Evolutionary conservation across 305 asterid species (phyloP).

Genomic region (Fraxinus floribunda): DNA sequence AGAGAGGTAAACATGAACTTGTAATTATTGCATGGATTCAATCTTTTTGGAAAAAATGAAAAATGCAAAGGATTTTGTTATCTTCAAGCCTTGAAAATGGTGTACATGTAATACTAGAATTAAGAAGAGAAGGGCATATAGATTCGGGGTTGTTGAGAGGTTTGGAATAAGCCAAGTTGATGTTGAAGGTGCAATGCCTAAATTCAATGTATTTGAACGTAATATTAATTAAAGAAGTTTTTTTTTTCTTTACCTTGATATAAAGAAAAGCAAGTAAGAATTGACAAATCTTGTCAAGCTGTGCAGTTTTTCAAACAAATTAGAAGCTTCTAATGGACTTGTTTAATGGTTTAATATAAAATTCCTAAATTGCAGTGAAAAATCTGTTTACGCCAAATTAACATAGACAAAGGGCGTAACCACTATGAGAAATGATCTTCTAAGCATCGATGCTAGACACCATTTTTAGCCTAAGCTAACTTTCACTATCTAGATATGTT

Average conservation of each 20-base stretch:
- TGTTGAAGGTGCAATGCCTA: background rate
- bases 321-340: background rate
- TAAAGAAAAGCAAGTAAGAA: background rate
- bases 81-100: background rate
- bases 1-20: background rate
- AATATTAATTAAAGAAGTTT: background rate
- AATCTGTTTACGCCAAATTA: no score
- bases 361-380: background rate
- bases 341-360: background rate
- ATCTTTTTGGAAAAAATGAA: background rate
- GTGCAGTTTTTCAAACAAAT: background rate
- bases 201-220: background rate
- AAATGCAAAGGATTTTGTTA: background rate
- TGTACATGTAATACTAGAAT: background rate
- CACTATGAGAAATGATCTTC: no score
- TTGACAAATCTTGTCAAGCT: background rate
- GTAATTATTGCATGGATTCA: background rate
- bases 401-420: background rate
- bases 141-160: background rate
- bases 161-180: background rate
- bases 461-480: background rate
- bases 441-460: background rate
- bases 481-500: constrained; percentile 14
- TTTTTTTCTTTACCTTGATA: background rate
- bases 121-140: background rate